phyloP scores from a whole-genome alignment of 2,329 filamentous ascomycete species.

The Huntiella decipiens region DNA sequence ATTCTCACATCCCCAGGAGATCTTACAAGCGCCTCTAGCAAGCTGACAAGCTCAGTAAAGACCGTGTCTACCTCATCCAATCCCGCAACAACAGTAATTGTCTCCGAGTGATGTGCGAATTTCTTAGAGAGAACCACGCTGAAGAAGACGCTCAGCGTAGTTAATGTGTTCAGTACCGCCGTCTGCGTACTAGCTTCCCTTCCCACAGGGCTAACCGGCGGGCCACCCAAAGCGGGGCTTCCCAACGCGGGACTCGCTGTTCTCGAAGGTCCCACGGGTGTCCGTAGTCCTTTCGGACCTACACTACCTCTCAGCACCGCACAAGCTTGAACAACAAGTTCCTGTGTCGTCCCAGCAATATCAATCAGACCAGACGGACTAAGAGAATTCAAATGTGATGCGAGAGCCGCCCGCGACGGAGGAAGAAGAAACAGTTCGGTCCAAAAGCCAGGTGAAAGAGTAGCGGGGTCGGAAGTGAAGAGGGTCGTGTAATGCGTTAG shows the following conservation, averaged over 20 bases:
- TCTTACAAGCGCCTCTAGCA: conserved; percentile 66
- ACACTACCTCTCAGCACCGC: conserved; percentile 22
- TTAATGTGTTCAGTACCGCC: not conserved
- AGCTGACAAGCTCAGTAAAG: conserved; percentile 73
- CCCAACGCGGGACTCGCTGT: not conserved
- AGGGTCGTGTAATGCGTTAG: conserved; percentile 73
- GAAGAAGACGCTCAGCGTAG: conserved; percentile 76
- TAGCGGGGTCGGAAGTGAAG: conserved; percentile 41
- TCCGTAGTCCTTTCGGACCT: too few relatives aligned
- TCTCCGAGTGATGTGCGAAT: conserved; percentile 86
- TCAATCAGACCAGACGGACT: conserved; percentile 57
- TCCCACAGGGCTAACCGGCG: not conserved
- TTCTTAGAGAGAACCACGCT: conserved; percentile 66
- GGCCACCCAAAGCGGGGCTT: not conserved
- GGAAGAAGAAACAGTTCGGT: conserved; percentile 81
- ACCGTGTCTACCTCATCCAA: conserved; percentile 73
- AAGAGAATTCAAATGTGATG: conserved; percentile 48
- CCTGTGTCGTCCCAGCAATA: conserved; percentile 57
- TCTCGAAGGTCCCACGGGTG: conserved; percentile 34
- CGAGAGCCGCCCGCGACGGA: conserved; percentile 53
- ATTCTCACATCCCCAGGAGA: conserved; percentile 32
- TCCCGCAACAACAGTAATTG: conserved; percentile 72
- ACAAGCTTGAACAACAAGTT: conserved; percentile 60
- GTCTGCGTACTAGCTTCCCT: not conserved
- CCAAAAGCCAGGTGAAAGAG: conserved; percentile 69